These are phyloP conservation scores for Hylodesmum podocarpum DNA, from an alignment of 306 rosid genomes.

Conservation along the genomic window DNA sequence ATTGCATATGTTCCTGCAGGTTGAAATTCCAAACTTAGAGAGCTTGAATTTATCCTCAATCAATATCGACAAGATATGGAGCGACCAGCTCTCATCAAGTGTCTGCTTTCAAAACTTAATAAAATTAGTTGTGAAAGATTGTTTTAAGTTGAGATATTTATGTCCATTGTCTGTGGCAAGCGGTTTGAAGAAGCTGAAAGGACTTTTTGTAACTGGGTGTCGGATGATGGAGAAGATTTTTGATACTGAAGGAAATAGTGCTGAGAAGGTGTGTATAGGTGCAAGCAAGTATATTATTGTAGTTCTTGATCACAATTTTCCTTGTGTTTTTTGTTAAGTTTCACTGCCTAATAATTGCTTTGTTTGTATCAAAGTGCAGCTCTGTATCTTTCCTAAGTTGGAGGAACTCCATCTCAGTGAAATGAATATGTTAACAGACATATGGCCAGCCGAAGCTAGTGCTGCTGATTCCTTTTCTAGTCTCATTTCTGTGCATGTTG, in stretches of 20 bases:
- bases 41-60: neutral
- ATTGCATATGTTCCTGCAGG: neutral
- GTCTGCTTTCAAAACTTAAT: neutral
- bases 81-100: neutral
- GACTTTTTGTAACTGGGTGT: neutral
- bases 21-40: neutral
- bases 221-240: neutral
- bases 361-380: neutral
- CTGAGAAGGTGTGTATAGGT: neutral
- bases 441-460: neutral
- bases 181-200: neutral
- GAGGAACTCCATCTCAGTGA: neutral
- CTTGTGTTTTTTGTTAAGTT: neutral
- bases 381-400: neutral
- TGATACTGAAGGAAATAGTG: neutral
- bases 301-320: neutral
- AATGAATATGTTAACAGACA: neutral
- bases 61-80: neutral
- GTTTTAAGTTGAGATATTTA: too few species aligned
- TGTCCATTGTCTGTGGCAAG: too few species aligned
- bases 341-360: neutral
- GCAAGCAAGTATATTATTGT: neutral
- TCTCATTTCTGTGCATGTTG: neutral
- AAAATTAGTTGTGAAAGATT: neutral
- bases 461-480: neutral